phyloP scores from a whole-genome alignment of 371 early-diverging fungal genomes.

The Encephalitozoon cuniculi region DNA sequence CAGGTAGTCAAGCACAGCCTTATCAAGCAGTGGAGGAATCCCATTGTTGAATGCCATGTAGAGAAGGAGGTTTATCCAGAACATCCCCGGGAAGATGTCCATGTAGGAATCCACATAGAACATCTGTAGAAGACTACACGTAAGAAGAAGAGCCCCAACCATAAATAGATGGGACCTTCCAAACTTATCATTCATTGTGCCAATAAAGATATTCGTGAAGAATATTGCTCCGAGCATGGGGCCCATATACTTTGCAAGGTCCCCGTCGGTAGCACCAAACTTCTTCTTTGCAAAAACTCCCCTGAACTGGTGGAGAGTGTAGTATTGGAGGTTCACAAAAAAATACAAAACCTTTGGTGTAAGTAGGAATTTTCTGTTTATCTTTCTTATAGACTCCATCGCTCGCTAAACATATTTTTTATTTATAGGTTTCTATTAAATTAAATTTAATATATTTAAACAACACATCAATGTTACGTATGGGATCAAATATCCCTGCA shows the following conservation, averaged over 20 bases:
- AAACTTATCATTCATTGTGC: conserved; percentile 56
- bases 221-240: conserved; percentile 50
- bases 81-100: not conserved
- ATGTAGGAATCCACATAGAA: conserved; percentile 39
- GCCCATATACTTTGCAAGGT: conserved; percentile 39
- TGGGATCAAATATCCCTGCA: not conserved
- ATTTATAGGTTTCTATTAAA: not conserved
- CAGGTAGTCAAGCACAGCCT: conserved; percentile 56
- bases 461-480: not conserved
- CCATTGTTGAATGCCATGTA: conserved; percentile 50
- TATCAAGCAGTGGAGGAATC: conserved; percentile 58
- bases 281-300: conserved; percentile 49
- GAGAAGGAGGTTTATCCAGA: conserved; percentile 46
- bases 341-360: conserved; percentile 60
- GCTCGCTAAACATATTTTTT: conserved; percentile 21
- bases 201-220: conserved; percentile 60
- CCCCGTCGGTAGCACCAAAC: conserved; percentile 29
- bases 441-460: not conserved
- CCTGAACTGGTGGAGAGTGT: conserved; percentile 59
- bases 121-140: conserved; percentile 47
- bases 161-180: conserved; percentile 51
- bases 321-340: conserved; percentile 57
- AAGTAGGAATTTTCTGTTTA: conserved; percentile 53
- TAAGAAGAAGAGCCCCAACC: conserved; percentile 34
- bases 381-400: conserved; percentile 38